Base-by-base conservation (phyloP, 2,329 filamentous ascomycete genomes). In the Phyllosticta citribraziliensis region DNA sequence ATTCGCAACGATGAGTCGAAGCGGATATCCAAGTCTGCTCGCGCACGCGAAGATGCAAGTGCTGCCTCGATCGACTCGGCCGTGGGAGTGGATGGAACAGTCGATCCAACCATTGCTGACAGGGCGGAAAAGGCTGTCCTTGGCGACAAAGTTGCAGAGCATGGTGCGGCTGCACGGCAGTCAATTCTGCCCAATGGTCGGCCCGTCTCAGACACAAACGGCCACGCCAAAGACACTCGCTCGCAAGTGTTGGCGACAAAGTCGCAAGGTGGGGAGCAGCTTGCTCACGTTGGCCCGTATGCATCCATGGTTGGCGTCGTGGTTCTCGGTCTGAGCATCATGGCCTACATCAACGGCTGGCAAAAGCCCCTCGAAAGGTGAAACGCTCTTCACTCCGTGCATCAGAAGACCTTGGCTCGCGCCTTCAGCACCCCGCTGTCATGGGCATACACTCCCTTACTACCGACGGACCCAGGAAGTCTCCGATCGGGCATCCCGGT, bases 1-100 rank as follows among this genome's bases (percentile, higher is more conserved):
- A 88, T 97, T 61, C 84, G 91, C 58, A 81, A 79, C 67, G 86
- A 91, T 66, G 84, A 86, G 66, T 83, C 83, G 65, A 80, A 78
- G 30, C 76, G 71, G 64, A 77, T 75, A 66, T 75, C 74, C 33
- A 77, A 74, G n/a, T 75, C 75, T 3, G 75, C 67, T 40, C 64
- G 62, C 58, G 69, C 71, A 63, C 70, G 70, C 24, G 66, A 66
- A 52, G 67, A 67, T 25, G 63, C 67, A 35, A 65, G 64, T 59
- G 63, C 68, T 30, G 55, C 54, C 33, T 56, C 63, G 24, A 56
- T 56, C 55, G 63, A 67, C 17, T 52, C 57, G 14, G 30, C 57
- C 19, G 61, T 52, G 17, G 58, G 61, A n/a, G 47, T 65, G 8
- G 68, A 71, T 55, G 67, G 64, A 10, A 60, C 63, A 12, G 64